A percentile compares a stretch with the other conserved stretches of the same genome.
These are phyloP conservation scores for Vigna radiata DNA, from an alignment of 306 rosid species.

Conservation along the genomic window DNA sequence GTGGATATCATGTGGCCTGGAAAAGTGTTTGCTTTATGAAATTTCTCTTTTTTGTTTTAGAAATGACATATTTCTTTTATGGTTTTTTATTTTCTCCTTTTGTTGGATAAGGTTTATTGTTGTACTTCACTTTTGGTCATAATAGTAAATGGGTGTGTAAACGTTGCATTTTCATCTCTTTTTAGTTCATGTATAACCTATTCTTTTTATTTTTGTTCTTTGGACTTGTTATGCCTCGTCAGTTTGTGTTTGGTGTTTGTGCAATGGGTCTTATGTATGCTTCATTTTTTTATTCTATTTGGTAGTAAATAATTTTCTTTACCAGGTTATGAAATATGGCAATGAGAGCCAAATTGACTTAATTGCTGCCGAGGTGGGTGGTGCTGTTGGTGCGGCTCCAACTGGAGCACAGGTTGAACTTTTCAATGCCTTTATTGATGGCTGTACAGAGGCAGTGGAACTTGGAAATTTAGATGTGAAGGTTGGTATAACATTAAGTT, in stretches of 20 bases:
- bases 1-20: constrained; percentile 6
- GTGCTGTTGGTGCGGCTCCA: constrained; percentile 75
- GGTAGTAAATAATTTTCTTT: constrained; percentile 17
- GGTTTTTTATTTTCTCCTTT: constrained; percentile 10
- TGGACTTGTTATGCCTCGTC: constrained; percentile 1
- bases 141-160: neutral
- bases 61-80: neutral
- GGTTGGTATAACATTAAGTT: constrained; percentile 58
- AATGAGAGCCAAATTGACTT: constrained; percentile 83
- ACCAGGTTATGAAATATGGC: constrained; percentile 91
- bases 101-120: neutral
- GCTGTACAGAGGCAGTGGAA: constrained; percentile 87
- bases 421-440: constrained; percentile 81
- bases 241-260: constrained; percentile 30
- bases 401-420: constrained; percentile 78
- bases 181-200: constrained; percentile 19
- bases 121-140: constrained; percentile 4
- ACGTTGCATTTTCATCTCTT: neutral
- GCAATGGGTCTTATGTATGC: constrained; percentile 13
- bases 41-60: constrained; percentile 6
- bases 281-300: constrained; percentile 32
- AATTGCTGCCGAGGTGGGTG: constrained; percentile 87
- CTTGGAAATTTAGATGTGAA: constrained; percentile 77
- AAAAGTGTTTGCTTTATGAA: constrained; percentile 1
- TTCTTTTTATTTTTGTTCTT: constrained; percentile 4